phyloP scores from a whole-genome alignment of 768 basidiomycete species.

The Calocybe gangraenosa region DNA sequence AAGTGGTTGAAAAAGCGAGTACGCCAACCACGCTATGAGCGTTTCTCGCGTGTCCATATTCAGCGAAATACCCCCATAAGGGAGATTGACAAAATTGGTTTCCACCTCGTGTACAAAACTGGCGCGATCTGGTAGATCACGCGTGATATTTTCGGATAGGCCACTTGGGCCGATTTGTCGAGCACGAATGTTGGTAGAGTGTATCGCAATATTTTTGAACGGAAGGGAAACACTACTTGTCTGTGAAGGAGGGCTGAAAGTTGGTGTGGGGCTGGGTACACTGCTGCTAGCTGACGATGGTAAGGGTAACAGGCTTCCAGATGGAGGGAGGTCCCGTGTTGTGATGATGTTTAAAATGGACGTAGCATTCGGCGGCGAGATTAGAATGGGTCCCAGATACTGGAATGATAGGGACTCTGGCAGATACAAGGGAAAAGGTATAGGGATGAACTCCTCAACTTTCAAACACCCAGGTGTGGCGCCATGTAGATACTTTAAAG shows the following conservation, averaged over 20 bases:
- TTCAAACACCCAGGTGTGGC: no score
- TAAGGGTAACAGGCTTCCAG: no score
- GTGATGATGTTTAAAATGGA: conserved; percentile 24
- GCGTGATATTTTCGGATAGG: neutral
- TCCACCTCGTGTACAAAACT: neutral
- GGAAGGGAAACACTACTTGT: no score
- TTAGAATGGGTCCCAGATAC: conserved; percentile 35
- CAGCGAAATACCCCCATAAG: neutral
- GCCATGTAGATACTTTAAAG: conserved; percentile 19
- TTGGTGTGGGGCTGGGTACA: no score
- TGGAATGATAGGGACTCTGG: conserved; percentile 23
- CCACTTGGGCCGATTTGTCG: no score
- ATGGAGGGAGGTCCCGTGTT: neutral
- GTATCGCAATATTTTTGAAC: no score
- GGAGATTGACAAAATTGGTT: neutral
- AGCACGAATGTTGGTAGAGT: no score
- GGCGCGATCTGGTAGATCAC: neutral
- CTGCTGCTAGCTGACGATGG: no score
- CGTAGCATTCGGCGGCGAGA: conserved; percentile 40
- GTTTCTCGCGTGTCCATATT: neutral
- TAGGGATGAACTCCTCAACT: no score
- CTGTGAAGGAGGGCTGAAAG: no score
- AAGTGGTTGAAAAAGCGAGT: neutral
- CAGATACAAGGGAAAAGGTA: no score
- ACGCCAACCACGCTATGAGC: neutral